Conservation (phyloP, 31 red algal species). For the Pterothamnion heteromorphum region DNA sequence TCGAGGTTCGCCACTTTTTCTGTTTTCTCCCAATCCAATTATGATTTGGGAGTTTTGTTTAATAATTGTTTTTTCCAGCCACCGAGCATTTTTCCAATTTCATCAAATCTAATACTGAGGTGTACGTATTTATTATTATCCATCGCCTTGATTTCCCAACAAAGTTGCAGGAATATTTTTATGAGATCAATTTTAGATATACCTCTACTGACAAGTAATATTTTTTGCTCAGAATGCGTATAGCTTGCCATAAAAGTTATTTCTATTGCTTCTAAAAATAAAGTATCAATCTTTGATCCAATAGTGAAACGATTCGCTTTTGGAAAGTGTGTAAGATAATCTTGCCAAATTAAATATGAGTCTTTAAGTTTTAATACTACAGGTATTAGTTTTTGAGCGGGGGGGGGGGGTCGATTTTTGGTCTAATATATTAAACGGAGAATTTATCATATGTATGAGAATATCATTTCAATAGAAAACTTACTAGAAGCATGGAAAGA, state of each 20-base stretch:
- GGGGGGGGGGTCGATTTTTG: neutral
- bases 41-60: neutral
- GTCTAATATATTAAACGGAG: too few relatives aligned
- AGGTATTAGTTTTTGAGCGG: neutral
- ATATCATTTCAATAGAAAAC: neutral
- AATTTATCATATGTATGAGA: neutral
- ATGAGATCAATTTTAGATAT: neutral
- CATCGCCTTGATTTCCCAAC: neutral
- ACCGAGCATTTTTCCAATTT: neutral
- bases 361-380: neutral
- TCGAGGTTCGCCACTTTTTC: neutral
- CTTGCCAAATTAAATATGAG: neutral
- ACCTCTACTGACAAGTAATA: neutral
- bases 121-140: neutral
- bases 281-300: neutral
- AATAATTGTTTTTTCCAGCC: neutral
- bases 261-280: neutral
- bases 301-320: neutral
- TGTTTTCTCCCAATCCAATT: neutral
- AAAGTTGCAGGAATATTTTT: neutral
- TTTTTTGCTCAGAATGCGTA: neutral
- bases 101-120: neutral
- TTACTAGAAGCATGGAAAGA: neutral
- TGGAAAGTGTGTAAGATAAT: neutral
- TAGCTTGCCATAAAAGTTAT: neutral